Conservation (phyloP, 441 rosid genomes). For the Croton laevigatus region DNA sequence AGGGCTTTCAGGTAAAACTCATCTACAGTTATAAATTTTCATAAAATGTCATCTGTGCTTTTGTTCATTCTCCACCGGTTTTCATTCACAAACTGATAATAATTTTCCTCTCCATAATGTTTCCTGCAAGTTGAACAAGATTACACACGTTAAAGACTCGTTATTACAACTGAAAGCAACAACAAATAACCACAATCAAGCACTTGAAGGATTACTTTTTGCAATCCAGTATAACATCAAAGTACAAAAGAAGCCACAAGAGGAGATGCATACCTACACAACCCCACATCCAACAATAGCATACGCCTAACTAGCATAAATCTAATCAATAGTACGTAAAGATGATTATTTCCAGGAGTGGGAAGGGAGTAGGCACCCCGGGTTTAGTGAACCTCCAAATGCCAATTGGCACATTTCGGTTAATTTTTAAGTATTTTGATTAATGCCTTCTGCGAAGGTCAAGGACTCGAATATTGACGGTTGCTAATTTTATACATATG, state of each 20-base stretch:
- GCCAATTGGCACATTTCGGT: no score
- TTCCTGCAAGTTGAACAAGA: constrained; percentile 40
- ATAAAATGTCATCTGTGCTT: constrained; percentile 13
- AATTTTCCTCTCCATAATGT: constrained; percentile 58
- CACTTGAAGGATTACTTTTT: background rate
- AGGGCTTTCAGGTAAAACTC: background rate
- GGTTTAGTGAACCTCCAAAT: background rate
- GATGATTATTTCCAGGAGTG: background rate
- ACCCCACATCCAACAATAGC: background rate
- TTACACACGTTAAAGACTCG: background rate
- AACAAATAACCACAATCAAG: background rate
- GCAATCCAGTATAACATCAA: background rate
- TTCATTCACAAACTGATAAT: constrained; percentile 36
- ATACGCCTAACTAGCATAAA: background rate
- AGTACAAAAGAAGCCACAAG: background rate
- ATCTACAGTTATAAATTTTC: constrained; percentile 3
- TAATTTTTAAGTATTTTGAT: no score
- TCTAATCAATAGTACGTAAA: background rate
- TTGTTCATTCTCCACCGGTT: constrained; percentile 24
- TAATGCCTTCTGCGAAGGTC: no score
- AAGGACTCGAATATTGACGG: no score
- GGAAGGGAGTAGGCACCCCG: background rate
- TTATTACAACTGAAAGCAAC: background rate
- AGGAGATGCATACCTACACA: background rate
- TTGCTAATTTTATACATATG: no score